Conservation (phyloP, 768 basidiomycete species). For the Tricholoma hemisulphureum region DNA sequence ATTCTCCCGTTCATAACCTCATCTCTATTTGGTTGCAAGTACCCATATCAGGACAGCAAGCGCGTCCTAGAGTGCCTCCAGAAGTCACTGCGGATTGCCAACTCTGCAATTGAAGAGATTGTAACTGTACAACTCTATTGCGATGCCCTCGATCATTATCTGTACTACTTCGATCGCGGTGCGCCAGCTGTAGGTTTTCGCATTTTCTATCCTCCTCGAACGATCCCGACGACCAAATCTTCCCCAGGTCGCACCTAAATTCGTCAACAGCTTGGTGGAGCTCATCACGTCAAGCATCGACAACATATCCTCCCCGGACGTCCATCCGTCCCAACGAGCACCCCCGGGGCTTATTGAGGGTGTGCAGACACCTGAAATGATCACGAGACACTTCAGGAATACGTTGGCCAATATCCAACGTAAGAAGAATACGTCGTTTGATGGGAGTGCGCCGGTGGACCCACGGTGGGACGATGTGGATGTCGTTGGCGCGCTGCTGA, state of each 20-base stretch:
- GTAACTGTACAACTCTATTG: conserved; percentile 95
- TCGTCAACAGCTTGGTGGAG: conserved; percentile 94
- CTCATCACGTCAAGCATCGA: conserved; percentile 94
- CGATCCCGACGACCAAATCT: background rate
- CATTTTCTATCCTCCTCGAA: background rate
- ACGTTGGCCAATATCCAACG: conserved; percentile 80
- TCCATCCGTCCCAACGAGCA: conserved; percentile 85
- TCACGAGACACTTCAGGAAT: conserved; percentile 89
- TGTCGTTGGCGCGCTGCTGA: conserved; percentile 81
- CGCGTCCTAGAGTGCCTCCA: conserved; percentile 97
- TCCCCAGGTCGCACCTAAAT: conserved; percentile 85
- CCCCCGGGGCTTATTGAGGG: conserved; percentile 90
- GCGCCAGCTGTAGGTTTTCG: conserved; percentile 85
- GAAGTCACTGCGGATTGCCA: conserved; percentile 93
- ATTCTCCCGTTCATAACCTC: background rate
- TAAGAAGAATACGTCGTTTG: conserved; percentile 57
- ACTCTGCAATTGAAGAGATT: conserved; percentile 94
- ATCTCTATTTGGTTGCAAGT: conserved; percentile 38
- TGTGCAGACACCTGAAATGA: conserved; percentile 91
- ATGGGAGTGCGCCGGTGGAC: conserved; percentile 39
- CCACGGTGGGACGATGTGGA: conserved; percentile 85
- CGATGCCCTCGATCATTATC: conserved; percentile 92
- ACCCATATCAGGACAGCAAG: conserved; percentile 91
- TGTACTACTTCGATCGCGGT: conserved; percentile 93
- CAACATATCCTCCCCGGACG: conserved; percentile 80